Conservation (phyloP, 768 basidiomycete genomes). For the Suillus clintonianus region DNA sequence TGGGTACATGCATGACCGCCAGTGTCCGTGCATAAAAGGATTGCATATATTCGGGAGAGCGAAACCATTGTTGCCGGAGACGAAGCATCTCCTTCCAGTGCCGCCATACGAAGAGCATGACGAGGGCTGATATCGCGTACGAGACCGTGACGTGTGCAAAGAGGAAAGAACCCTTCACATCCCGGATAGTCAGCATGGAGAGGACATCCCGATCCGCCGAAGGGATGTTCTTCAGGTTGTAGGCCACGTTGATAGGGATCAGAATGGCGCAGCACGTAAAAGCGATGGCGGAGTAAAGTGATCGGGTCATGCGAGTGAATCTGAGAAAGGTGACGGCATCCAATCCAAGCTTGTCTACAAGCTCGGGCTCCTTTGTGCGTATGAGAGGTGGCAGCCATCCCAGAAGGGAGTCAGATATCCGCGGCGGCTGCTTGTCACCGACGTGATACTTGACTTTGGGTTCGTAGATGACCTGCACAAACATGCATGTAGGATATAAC, state of each 20-base stretch:
- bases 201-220: conserved; percentile 57
- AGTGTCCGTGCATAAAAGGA: conserved; percentile 95
- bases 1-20: conserved; percentile 76
- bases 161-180: conserved; percentile 69
- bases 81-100: conserved; percentile 80
- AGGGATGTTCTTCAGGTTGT: conserved; percentile 72
- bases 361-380: conserved; percentile 83
- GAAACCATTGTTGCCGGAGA: conserved; percentile 86
- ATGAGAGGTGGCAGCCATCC: conserved; percentile 91
- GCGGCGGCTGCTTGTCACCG: conserved; percentile 75
- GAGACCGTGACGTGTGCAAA: conserved; percentile 84
- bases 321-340: conserved; percentile 94
- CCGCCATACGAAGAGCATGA: conserved; percentile 68
- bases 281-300: conserved; percentile 67
- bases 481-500: neutral
- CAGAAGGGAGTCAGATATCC: conserved; percentile 78
- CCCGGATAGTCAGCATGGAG: conserved; percentile 84
- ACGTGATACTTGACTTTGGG: conserved; percentile 92
- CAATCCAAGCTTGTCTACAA: conserved; percentile 85
- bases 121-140: conserved; percentile 77
- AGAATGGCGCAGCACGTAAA: conserved; percentile 69
- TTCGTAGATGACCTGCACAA: conserved; percentile 77
- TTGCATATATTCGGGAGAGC: conserved; percentile 82
- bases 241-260: conserved; percentile 84
- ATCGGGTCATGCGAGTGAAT: conserved; percentile 84